These are phyloP conservation scores for Pichia kudriavzevii DNA, from an alignment of 1,139 yeast species.

Conservation along the genomic window DNA sequence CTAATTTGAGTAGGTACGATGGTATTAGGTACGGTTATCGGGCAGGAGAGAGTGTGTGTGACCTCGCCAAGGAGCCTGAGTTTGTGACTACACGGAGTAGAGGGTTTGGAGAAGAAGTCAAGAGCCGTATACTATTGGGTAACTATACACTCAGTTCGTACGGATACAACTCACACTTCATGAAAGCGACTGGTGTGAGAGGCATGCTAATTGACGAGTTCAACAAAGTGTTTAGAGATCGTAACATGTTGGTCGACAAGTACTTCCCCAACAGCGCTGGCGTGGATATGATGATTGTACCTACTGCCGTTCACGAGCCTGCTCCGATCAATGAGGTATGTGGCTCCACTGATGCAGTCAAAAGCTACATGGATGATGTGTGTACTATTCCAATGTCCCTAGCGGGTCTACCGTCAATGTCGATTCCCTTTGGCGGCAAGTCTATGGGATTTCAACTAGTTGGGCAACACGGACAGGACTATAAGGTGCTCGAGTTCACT, in stretches of 20 bases:
- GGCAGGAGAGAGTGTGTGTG: constrained; percentile 23
- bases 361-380: constrained; percentile 71
- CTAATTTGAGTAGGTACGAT: constrained; percentile 83
- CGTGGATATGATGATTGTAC: constrained; percentile 65
- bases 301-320: constrained; percentile 49
- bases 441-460: constrained; percentile 70
- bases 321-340: constrained; percentile 51
- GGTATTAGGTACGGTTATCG: constrained; percentile 78
- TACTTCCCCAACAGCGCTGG: constrained; percentile 28
- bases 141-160: constrained; percentile 73
- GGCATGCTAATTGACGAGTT: constrained; percentile 55
- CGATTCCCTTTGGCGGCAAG: constrained; percentile 49
- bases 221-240: constrained; percentile 49
- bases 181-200: constrained; percentile 68
- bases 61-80: constrained; percentile 21
- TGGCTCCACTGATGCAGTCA: constrained; percentile 37
- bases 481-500: constrained; percentile 40
- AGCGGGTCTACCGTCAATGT: constrained; percentile 83
- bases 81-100: constrained; percentile 53
- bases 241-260: constrained; percentile 35
- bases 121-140: constrained; percentile 76
- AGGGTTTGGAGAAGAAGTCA: constrained; percentile 78
- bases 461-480: constrained; percentile 84
- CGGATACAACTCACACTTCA: constrained; percentile 69
- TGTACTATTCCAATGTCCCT: constrained; percentile 86